Evolutionary conservation across 306 rosid species (phyloP), one percentile per base, ranked within the genome.

Genomic region (Senna tora): DNA sequence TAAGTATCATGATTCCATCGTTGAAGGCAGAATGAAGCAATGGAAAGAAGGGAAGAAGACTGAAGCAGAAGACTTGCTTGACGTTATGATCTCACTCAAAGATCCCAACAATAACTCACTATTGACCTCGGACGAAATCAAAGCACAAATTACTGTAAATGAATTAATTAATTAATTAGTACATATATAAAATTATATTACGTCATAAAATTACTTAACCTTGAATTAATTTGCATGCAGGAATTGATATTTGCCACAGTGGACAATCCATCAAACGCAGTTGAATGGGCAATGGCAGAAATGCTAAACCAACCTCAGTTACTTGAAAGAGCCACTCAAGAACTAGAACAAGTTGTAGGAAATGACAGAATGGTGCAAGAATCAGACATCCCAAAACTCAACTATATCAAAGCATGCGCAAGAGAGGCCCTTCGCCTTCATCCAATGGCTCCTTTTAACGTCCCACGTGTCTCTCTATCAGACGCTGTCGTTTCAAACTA

Each of bases 261-360:
- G 7, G 84, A 83, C 20, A 86, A 80, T 36, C 90, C 80, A 5
- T 75, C 58, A 7, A 83, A 75, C n/a, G 61, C 49, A 25, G 21
- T 59, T 4, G 86, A 86, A 59, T 86, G 87, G 85, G 78, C 21
- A 17, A n/a, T 83, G 5, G 67, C 77, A 2, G 80, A 80, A 45
- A 74, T 83, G 82, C 11, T 83, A 2, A 76, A 86, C n/a, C 80
- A 75, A 4, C 82, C 82, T 0, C 58, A 73, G 38, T 0, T 75
- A 3, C 73, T 78, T 0, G 2, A 19, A 49, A 73, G 33, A 36
- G 86, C 83, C 10, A 19, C n/a, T 0, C 75, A 83, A 8, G 85
- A 86, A 59, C 42, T 83, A 2, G 80, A 86, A 15, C 16, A 42
- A n/a, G 57, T 78, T n/a, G 81, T 78, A 0, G 86, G 81, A 11